Evolutionary conservation across 1,284 basidiomycete genomes (phyloP), one percentile per base, ranked within the genome.

Genomic region (Porodaedalea pini): DNA sequence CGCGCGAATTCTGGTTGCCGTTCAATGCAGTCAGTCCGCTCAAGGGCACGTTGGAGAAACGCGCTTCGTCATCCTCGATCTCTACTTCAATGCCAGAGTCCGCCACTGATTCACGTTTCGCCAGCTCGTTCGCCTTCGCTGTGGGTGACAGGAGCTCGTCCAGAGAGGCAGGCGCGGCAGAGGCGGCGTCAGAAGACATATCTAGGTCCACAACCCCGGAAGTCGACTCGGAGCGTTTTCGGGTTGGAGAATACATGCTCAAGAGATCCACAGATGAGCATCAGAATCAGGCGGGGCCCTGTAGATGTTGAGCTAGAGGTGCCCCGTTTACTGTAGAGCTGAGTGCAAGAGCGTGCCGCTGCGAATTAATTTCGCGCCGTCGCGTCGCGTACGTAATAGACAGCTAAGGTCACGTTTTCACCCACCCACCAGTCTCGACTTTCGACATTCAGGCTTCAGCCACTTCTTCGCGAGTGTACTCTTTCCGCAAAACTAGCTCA

Each of bases 401-500:
- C 45, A 47, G n/a, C 2, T 15, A 15, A 17, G n/a, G 21, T 31
- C 32, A 34, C 32, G 32, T 34, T 34, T 6, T 34, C 32, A 6
- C 7, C 32, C 6, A 34, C 32, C 13, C 32, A 13, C 13, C 32
- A 75, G 89, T 67, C 69, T 92, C 90, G 67, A 77, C 69, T 82
- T 82, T 2, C 77, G 79, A 78, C 85, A 85, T 61, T 75, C 75
- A 47, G 69, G 69, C 2, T 77, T 88, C 70, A 92, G 81, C 86
- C 86, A 93, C 52, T 82, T 78, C 75, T 99, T 99, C 56, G 94
- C 92, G 41, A 99, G 73, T 2, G 88, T 88, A 4, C 97, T 96
- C 82, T 95, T 93, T 27, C n/a, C 49, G 8, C 1, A 37, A 36
- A 3, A 34, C 5, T 15, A 2, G 2, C 5, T 4, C 3, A 37